These are phyloP conservation scores for Colletotrichum sp. DNA, from an alignment of 2,329 filamentous ascomycete genomes.

Conservation along the genomic window DNA sequence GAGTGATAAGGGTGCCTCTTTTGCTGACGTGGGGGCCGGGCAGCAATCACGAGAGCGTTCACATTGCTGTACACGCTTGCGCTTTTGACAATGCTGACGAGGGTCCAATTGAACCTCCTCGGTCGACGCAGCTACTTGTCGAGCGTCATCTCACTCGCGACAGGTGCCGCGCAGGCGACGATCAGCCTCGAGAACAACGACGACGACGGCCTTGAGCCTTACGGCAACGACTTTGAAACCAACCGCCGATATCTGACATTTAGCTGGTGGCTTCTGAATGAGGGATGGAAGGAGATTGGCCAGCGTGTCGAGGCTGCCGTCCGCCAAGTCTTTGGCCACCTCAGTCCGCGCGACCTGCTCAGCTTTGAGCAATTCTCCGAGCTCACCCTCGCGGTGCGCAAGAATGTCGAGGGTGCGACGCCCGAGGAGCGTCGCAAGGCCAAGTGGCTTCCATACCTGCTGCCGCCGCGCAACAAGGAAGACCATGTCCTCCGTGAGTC, in stretches of 20 bases:
- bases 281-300: conserved; percentile 85
- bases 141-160: conserved; percentile 89
- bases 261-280: conserved; percentile 96
- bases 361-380: conserved; percentile 81
- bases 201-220: conserved; percentile 81
- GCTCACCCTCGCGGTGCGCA: conserved; percentile 82
- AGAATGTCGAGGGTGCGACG: conserved; percentile 75
- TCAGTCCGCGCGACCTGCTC: conserved; percentile 89
- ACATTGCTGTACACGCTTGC: conserved; percentile 91
- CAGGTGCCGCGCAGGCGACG: conserved; percentile 72
- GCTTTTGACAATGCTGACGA: conserved; percentile 88
- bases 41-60: conserved; percentile 89
- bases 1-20: background rate
- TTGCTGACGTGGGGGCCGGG: background rate
- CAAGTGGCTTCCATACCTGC: conserved; percentile 84
- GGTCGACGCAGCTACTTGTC: conserved; percentile 95
- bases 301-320: conserved; percentile 85
- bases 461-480: conserved; percentile 81
- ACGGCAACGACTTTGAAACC: conserved; percentile 94
- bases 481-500: conserved; percentile 85
- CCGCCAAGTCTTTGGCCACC: conserved; percentile 83
- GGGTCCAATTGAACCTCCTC: conserved; percentile 95
- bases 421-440: conserved; percentile 42
- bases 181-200: conserved; percentile 95
- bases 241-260: conserved; percentile 95